Evolutionary conservation across 2,329 filamentous ascomycete species (phyloP).

Genomic region (Clathrospora elynae): DNA sequence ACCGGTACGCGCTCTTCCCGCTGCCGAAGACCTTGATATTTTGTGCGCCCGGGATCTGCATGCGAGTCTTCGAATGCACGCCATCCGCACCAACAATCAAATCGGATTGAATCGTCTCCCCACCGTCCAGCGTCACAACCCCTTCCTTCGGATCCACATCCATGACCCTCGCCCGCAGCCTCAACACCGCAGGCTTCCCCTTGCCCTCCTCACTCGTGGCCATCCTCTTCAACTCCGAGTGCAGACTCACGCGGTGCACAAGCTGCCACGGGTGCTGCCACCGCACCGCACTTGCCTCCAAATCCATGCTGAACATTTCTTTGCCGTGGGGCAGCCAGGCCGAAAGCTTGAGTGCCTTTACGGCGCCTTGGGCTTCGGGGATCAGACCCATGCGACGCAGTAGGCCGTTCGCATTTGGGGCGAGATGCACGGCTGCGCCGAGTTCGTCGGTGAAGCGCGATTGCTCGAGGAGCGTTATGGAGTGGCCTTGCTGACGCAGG

Average conservation of each 20-base stretch:
- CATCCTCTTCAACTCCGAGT: conserved; percentile 57
- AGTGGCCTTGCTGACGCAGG: conserved; percentile 52
- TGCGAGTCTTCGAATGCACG: conserved; percentile 51
- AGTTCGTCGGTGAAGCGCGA: conserved; percentile 61
- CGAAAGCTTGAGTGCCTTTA: conserved; percentile 33
- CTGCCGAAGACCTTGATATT: conserved; percentile 51
- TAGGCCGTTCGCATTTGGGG: conserved; percentile 65
- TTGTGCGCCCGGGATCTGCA: conserved; percentile 30
- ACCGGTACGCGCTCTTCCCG: conserved; percentile 64
- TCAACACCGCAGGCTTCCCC: conserved; percentile 47
- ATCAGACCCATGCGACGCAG: conserved; percentile 55
- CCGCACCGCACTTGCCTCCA: conserved; percentile 48
- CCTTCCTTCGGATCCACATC: conserved; percentile 49
- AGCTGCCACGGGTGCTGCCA: conserved; percentile 62
- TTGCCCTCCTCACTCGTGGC: conserved; percentile 50
- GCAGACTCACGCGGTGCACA: conserved; percentile 60
- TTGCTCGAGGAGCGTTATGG: conserved; percentile 46
- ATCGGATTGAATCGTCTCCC: conserved; percentile 53
- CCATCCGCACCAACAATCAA: conserved; percentile 62
- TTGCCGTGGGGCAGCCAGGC: conserved; percentile 51
- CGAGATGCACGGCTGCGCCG: conserved; percentile 67
- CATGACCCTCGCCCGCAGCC: conserved; percentile 52
- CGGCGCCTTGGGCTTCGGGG: conserved; percentile 49
- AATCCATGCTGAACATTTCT: conserved; percentile 43
- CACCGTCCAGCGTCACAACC: conserved; percentile 43